A percentile compares a stretch with the other conserved stretches of the same genome.
Conservation (phyloP, 805 yeast genomes). For the Kodamaea neixiangensis region DNA sequence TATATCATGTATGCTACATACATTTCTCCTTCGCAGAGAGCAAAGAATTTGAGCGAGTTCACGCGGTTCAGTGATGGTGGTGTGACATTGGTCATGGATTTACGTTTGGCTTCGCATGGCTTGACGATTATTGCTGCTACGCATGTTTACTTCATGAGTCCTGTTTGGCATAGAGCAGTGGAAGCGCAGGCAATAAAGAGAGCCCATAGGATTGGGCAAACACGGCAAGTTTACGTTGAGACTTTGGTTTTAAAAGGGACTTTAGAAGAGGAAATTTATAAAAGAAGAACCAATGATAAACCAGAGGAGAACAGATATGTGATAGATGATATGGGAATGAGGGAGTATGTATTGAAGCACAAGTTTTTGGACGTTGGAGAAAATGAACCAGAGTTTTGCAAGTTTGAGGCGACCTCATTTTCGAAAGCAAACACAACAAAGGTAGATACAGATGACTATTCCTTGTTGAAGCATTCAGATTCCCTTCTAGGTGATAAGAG, state of each 20-base stretch:
- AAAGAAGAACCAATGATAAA: constrained; percentile 25
- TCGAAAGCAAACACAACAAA: neutral
- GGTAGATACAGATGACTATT: constrained; percentile 19
- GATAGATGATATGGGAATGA: constrained; percentile 62
- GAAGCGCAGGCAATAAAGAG: constrained; percentile 80
- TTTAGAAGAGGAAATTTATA: constrained; percentile 68
- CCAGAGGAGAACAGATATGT: constrained; percentile 34
- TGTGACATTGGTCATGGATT: constrained; percentile 62
- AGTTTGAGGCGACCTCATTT: constrained; percentile 30
- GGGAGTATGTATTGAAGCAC: constrained; percentile 53
- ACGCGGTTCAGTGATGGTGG: constrained; percentile 47
- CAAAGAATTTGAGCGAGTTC: constrained; percentile 54
- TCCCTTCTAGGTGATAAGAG: constrained; percentile 8
- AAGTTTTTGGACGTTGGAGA: constrained; percentile 41
- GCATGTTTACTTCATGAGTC: constrained; percentile 67
- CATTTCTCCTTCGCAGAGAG: constrained; percentile 50
- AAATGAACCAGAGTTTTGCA: constrained; percentile 37
- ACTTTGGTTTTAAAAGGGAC: constrained; percentile 63
- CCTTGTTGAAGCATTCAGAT: constrained; percentile 26
- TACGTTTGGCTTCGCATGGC: constrained; percentile 69
- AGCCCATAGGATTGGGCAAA: constrained; percentile 76
- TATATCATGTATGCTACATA: constrained; percentile 68
- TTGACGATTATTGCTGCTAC: constrained; percentile 68
- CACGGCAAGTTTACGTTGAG: constrained; percentile 64
- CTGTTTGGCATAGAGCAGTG: constrained; percentile 67